phyloP scores from a whole-genome alignment of 2,329 filamentous ascomycete genomes.

The Neoascochyta sp. region DNA sequence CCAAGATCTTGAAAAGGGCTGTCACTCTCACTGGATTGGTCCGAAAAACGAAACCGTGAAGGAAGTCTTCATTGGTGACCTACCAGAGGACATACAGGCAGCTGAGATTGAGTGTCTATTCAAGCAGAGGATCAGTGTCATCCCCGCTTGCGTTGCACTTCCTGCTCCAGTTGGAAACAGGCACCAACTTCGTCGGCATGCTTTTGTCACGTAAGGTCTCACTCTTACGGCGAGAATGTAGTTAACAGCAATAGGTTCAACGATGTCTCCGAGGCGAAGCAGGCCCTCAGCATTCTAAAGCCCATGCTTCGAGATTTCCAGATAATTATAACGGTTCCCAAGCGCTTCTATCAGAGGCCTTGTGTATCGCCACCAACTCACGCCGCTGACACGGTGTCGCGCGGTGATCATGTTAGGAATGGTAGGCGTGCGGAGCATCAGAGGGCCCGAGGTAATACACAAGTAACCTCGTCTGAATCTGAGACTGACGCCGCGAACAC shows the following conservation, averaged over 20 bases:
- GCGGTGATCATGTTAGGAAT: conserved; percentile 1
- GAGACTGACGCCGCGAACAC: conserved; percentile 1
- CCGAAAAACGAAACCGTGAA: conserved; percentile 24
- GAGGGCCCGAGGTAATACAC: conserved; percentile 1
- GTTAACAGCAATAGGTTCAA: conserved; percentile 16
- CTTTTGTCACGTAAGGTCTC: conserved; percentile 17
- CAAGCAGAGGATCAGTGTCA: conserved; percentile 8
- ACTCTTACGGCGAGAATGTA: neutral
- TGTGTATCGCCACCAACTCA: no score
- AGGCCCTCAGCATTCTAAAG: conserved; percentile 10
- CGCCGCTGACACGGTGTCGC: no score
- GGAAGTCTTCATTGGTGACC: conserved; percentile 23
- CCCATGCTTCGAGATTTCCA: conserved; percentile 9
- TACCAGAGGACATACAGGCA: conserved; percentile 14
- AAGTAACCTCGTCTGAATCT: conserved; percentile 1
- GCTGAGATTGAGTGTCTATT: conserved; percentile 19
- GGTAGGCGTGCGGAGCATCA: conserved; percentile 2
- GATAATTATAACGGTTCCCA: conserved; percentile 18
- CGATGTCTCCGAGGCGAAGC: conserved; percentile 10
- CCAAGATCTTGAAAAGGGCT: conserved; percentile 20
- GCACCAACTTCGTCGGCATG: conserved; percentile 7
- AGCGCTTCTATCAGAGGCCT: conserved; percentile 16
- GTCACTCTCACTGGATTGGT: conserved; percentile 29
- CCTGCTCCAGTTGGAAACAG: conserved; percentile 1
- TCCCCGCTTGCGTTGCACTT: conserved; percentile 5